A percentile compares a stretch with the other conserved stretches of the same genome.
These are phyloP conservation scores for Colletotrichum sojae DNA, from an alignment of 2,329 filamentous ascomycete species.

Conservation along the genomic window DNA sequence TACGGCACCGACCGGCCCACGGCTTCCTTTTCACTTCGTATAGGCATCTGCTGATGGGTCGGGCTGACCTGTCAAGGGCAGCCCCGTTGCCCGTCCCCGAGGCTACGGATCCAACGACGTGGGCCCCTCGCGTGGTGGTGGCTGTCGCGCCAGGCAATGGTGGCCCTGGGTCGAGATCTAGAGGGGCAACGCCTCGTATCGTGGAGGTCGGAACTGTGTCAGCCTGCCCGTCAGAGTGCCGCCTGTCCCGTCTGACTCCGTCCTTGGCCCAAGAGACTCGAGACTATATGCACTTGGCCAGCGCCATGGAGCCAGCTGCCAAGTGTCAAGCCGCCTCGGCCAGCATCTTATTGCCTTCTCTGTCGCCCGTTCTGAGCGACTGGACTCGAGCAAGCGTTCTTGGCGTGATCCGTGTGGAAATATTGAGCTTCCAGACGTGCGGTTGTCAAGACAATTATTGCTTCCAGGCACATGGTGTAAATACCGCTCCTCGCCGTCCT, in stretches of 20 bases:
- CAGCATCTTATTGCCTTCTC: constrained; percentile 4
- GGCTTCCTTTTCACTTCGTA: background rate
- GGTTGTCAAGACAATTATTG: constrained; percentile 2
- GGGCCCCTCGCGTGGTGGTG: constrained; percentile 1
- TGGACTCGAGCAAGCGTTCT: constrained; percentile 17
- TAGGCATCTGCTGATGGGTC: constrained; percentile 20
- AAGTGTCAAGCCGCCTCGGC: constrained; percentile 15
- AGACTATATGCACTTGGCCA: constrained; percentile 26
- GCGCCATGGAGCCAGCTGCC: constrained; percentile 31
- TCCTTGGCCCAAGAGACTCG: constrained; percentile 1
- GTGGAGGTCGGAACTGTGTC: constrained; percentile 4
- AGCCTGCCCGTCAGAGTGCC: constrained; percentile 17
- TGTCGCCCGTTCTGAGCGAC: constrained; percentile 7
- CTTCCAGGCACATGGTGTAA: constrained; percentile 26
- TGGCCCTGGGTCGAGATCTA: constrained; percentile 4
- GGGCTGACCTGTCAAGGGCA: constrained; percentile 1
- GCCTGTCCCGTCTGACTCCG: constrained; percentile 23
- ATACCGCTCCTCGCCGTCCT: constrained; percentile 30
- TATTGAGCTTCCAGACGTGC: background rate
- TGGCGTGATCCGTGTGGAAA: constrained; percentile 20
- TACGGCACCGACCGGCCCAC: constrained; percentile 9
- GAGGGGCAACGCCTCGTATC: constrained; percentile 32
- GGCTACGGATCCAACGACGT: constrained; percentile 23
- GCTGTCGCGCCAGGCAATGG: constrained; percentile 10
- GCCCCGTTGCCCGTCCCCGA: constrained; percentile 1